Base-by-base conservation (phyloP, 257 asterid genomes). In the Nyctanthes arbortristis region DNA sequence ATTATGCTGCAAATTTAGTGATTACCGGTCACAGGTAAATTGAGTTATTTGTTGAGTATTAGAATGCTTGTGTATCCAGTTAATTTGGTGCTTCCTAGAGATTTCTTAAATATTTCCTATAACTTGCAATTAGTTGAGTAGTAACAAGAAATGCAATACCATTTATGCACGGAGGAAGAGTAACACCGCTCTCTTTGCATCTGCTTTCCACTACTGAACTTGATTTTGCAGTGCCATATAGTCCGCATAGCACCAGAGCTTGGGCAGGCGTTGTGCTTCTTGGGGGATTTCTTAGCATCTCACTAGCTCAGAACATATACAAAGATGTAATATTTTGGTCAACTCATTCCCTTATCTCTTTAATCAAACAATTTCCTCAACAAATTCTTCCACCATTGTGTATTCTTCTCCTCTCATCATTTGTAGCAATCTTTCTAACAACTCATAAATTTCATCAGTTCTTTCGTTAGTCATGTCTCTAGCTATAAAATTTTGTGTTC, bases 401-500 rank as follows among this genome's bases (percentile, higher is more conserved):
- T 30, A 67, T 27, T 72, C 80, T 20, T 68, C 71, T 69, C 70
- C 66, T 32, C 31, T 65, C 77, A 70, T 68, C 60, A 68, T 63
- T 67, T 72, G 33, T 43, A 61, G 49, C 76, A 79, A 54, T 66
- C 65, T 40, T 40, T 54, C 68, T 55, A 75, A 56, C 39, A 32
- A 31, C 45, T 68, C 78, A 69, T 18, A 65, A 45, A 63, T 33
- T 29, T 62, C 40, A 31, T 71, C 79, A 32, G 14, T 31, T 36
- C 56, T 52, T 43, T 68, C 75, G 25, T 66, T 70, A 29, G 61
- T 63, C 28, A 65, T 67, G 74, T 64, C 80, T 70, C 73, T 76
- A 54, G 74, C 78, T n/a, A 36, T 32, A 56, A 81, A 71, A 56
- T 78, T 67, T 40, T 66, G 76, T 45, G 73, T 43, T 40, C 81